Conservation (phyloP, 345 rosid genomes). For the Cardamine occulta region DNA sequence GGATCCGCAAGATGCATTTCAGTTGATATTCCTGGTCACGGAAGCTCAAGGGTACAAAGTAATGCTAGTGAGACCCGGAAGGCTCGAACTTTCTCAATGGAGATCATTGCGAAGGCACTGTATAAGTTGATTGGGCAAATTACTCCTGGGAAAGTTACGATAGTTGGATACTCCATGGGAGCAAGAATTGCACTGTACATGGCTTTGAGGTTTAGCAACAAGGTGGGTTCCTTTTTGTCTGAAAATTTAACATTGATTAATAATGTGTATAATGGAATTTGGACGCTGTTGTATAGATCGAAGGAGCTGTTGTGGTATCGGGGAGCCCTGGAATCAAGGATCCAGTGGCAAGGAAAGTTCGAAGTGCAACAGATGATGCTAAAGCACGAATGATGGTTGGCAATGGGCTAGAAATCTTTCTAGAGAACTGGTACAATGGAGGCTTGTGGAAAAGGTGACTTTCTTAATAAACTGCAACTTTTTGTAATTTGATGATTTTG, state of each 20-base stretch:
- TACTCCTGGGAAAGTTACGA: slow-evolving; percentile 59
- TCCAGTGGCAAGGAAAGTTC: slow-evolving; percentile 59
- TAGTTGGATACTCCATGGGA: slow-evolving; percentile 95
- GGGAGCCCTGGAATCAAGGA: slow-evolving; percentile 86
- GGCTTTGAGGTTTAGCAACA: slow-evolving; percentile 63
- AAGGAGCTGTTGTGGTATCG: slow-evolving; percentile 77
- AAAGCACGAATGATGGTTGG: slow-evolving; percentile 57
- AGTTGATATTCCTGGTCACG: slow-evolving; percentile 91
- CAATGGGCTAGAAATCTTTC: slow-evolving; percentile 65
- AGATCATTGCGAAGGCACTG: slow-evolving; percentile 53
- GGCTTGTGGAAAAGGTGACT: slow-evolving; percentile 80
- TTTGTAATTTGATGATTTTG: slow-evolving; percentile 9
- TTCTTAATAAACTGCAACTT: neutral
- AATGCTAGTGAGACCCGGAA: slow-evolving; percentile 37
- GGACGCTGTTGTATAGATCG: slow-evolving; percentile 48
- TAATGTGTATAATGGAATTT: slow-evolving; percentile 11
- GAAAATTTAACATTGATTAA: slow-evolving; percentile 19
- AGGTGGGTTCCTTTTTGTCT: slow-evolving; percentile 49
- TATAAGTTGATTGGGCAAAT: slow-evolving; percentile 53
- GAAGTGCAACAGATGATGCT: slow-evolving; percentile 74
- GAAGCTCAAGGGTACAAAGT: slow-evolving; percentile 58
- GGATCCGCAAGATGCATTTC: slow-evolving; percentile 83
- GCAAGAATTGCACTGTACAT: slow-evolving; percentile 86
- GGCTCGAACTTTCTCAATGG: slow-evolving; percentile 58
- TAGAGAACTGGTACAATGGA: slow-evolving; percentile 75